phyloP scores from a whole-genome alignment of 2,329 filamentous ascomycete species.

The Penicillium sp. region DNA sequence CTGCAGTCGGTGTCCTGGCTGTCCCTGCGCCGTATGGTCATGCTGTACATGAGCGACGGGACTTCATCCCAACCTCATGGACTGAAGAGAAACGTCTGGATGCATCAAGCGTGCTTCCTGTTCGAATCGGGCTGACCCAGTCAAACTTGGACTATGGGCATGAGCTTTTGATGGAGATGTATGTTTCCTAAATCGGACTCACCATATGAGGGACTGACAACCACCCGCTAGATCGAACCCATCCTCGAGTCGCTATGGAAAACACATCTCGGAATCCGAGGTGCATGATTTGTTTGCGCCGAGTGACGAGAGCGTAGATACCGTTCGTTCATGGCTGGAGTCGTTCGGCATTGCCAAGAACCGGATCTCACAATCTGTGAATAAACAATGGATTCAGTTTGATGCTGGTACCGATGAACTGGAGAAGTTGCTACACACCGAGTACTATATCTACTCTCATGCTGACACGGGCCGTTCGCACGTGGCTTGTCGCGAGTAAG shows the following conservation, averaged over 20 bases:
- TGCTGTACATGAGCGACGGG: conserved; percentile 35
- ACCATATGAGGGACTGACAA: background rate
- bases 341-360: conserved; percentile 23
- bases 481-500: conserved; percentile 44
- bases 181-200: background rate
- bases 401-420: conserved; percentile 38
- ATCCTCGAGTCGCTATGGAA: conserved; percentile 37
- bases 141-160: conserved; percentile 29
- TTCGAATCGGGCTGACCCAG: conserved; percentile 30
- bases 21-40: conserved; percentile 24
- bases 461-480: conserved; percentile 30
- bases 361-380: conserved; percentile 30
- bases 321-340: conserved; percentile 32
- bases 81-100: conserved; percentile 24
- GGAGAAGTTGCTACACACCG: conserved; percentile 39
- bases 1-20: conserved; percentile 19
- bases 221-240: conserved; percentile 34
- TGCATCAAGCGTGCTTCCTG: conserved; percentile 22
- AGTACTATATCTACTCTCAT: conserved; percentile 43
- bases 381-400: conserved; percentile 45
- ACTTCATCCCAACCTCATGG: conserved; percentile 29
- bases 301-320: conserved; percentile 26
- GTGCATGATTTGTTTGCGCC: conserved; percentile 40
- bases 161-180: conserved; percentile 36
- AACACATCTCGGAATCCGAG: conserved; percentile 33